Evolutionary conservation across 495 filamentous ascomycete genomes (phyloP).

Genomic region (Penicillium antarcticum): DNA sequence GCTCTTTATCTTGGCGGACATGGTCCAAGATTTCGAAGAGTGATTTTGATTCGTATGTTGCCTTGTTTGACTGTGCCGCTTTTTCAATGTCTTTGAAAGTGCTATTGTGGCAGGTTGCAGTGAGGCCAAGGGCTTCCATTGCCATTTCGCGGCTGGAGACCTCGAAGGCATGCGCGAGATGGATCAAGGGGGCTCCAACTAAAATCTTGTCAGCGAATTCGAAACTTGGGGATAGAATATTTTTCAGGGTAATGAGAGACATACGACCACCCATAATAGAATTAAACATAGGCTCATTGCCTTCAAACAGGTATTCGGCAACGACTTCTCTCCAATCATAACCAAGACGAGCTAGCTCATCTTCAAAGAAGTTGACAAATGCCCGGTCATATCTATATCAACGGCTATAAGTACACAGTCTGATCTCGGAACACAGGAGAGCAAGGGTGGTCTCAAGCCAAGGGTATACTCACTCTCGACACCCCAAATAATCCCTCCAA

Average conservation of each 20-base stretch:
- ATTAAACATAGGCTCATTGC: slow-evolving; percentile 74
- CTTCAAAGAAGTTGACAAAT: slow-evolving; percentile 89
- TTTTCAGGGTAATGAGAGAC: slow-evolving; percentile 25
- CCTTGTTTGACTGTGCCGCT: slow-evolving; percentile 55
- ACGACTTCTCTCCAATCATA: slow-evolving; percentile 86
- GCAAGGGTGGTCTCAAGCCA: neutral
- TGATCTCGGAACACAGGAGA: neutral
- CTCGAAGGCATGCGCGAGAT: slow-evolving; percentile 86
- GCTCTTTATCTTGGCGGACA: slow-evolving; percentile 45
- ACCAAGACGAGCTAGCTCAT: slow-evolving; percentile 66
- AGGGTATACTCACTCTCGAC: slow-evolving; percentile 48
- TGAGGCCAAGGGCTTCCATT: slow-evolving; percentile 76
- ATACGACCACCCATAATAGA: slow-evolving; percentile 72
- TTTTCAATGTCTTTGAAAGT: slow-evolving; percentile 79
- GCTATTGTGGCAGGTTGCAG: slow-evolving; percentile 67
- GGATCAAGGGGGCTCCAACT: slow-evolving; percentile 88
- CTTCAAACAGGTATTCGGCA: slow-evolving; percentile 70
- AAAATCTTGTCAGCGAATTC: neutral
- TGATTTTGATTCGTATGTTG: slow-evolving; percentile 50
- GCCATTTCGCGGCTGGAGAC: slow-evolving; percentile 72
- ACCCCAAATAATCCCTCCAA: slow-evolving; percentile 81
- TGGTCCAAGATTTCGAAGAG: slow-evolving; percentile 64
- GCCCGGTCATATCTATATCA: slow-evolving; percentile 74
- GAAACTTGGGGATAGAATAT: neutral
- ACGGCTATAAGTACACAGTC: neutral